A percentile compares a stretch with the other conserved stretches of the same genome.
Conservation (phyloP, 345 rosid species). For the Boechera stricta region DNA sequence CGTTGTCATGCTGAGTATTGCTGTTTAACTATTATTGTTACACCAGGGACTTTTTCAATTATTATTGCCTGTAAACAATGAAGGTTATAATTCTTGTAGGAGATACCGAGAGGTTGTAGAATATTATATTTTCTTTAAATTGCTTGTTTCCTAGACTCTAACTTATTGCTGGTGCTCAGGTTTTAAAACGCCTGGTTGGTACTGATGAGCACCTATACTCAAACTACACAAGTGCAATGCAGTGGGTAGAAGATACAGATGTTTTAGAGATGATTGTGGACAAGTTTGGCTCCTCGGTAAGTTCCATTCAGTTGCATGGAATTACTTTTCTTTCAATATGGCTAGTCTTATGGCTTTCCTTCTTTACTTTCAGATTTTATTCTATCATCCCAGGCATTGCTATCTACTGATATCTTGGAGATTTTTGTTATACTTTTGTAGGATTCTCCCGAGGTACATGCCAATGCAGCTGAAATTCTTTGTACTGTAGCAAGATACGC, state of each 20-base stretch:
- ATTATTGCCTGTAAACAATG: constrained; percentile 15
- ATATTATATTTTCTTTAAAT: background rate
- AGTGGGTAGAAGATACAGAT: constrained; percentile 89
- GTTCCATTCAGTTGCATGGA: constrained; percentile 42
- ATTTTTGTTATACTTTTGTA: constrained; percentile 40
- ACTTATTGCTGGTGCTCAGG: constrained; percentile 55
- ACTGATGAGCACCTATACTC: constrained; percentile 90
- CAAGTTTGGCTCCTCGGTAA: constrained; percentile 92
- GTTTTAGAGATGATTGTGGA: constrained; percentile 88
- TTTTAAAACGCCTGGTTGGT: constrained; percentile 81
- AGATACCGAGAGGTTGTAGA: background rate
- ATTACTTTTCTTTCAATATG: constrained; percentile 22
- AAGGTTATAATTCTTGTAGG: constrained; percentile 18
- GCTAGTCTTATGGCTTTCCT: constrained; percentile 16
- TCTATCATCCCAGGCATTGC: background rate
- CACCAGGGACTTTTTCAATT: background rate
- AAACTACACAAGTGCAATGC: constrained; percentile 70
- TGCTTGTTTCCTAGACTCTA: constrained; percentile 13
- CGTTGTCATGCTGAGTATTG: constrained; percentile 7
- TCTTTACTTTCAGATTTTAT: constrained; percentile 2
- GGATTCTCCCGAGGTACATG: constrained; percentile 95
- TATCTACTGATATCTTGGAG: constrained; percentile 18
- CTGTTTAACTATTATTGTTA: constrained; percentile 2
- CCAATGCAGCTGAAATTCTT: constrained; percentile 90
- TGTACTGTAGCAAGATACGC: constrained; percentile 86